These are phyloP conservation scores for Termitomyces titanicus DNA, from an alignment of 768 basidiomycete species.

Conservation along the genomic window DNA sequence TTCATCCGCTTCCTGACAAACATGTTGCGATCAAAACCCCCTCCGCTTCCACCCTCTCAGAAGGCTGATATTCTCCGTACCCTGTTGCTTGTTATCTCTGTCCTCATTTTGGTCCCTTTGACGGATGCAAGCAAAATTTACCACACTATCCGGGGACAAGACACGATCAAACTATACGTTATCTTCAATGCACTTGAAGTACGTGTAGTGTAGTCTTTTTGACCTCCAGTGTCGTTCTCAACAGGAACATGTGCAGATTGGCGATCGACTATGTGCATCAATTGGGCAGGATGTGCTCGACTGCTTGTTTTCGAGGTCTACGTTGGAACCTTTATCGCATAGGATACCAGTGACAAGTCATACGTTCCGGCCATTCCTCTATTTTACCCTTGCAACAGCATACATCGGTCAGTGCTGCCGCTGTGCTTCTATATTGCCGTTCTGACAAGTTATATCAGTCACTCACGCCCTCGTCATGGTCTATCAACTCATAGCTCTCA, in stretches of 20 bases:
- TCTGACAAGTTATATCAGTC: slow-evolving; percentile 41
- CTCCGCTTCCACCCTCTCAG: slow-evolving; percentile 76
- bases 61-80: slow-evolving; percentile 91
- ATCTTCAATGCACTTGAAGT: slow-evolving; percentile 99
- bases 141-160: slow-evolving; percentile 95
- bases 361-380: slow-evolving; percentile 77
- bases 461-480: slow-evolving; percentile 92
- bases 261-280: slow-evolving; percentile 88
- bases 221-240: slow-evolving; percentile 1
- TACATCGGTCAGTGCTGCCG: slow-evolving; percentile 58
- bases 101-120: slow-evolving; percentile 71
- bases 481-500: slow-evolving; percentile 91
- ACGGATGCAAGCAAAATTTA: slow-evolving; percentile 98
- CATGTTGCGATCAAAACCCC: slow-evolving; percentile 43
- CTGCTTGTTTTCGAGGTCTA: slow-evolving; percentile 92
- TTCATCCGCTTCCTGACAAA: slow-evolving; percentile 51
- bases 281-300: slow-evolving; percentile 98
- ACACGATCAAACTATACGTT: slow-evolving; percentile 98
- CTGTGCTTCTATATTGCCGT: neutral
- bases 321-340: slow-evolving; percentile 70
- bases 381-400: slow-evolving; percentile 74
- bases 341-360: slow-evolving; percentile 55
- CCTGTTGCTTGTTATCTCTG: slow-evolving; percentile 69
- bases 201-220: slow-evolving; percentile 24
- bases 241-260: slow-evolving; percentile 60